Base-by-base conservation (phyloP, 2,329 filamentous ascomycete genomes). In the Pseudogymnoascus destructans region DNA sequence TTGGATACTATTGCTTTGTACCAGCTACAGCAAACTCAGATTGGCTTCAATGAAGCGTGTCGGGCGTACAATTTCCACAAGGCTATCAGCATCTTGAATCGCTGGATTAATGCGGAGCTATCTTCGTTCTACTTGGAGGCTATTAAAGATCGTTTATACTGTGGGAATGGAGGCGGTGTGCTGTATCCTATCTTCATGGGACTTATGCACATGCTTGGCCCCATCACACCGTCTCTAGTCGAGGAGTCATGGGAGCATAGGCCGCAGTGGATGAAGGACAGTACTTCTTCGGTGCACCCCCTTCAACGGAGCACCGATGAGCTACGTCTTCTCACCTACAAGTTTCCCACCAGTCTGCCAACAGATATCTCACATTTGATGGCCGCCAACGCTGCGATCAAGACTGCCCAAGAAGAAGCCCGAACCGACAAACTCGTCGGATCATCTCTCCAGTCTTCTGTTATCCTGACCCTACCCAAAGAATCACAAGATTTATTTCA, bases 71-170 rank as follows among this genome's bases (percentile, higher is more conserved):
- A 95, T 67, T 96, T 95, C 71, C 85, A 89, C 77, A 87, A 83
- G 70, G 91, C 80, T 10, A 75, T 90, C 5, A 81, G 77, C 60
- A 73, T 79, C 3, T 77, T 97, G 63, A 95, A 91, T 70, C 80
- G 81, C 62, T 96, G 91, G 84, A 78, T 95, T 60, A 82, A 84
- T 58, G 82, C 78, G 21, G 88, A 96, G 64, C 78, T 98, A 21
- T 96, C 90, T 0, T 86, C 92, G 0, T 95, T 96, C 70, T 98
- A 97, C 70, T 82, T 98, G 59, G 93, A 98, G 71, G 84, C 87
- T 0, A 77, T 91, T 65, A 98, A 98, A 71, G 93, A 98, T 67
- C 79, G 89, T 2, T 76, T 97, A 1, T 98, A 98, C 74, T 93
- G 91, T 49, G 88, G 87, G 27, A 80, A 84, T 61, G 80, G 80